Conservation (phyloP, 345 rosid genomes). For the Theobroma cacao region DNA sequence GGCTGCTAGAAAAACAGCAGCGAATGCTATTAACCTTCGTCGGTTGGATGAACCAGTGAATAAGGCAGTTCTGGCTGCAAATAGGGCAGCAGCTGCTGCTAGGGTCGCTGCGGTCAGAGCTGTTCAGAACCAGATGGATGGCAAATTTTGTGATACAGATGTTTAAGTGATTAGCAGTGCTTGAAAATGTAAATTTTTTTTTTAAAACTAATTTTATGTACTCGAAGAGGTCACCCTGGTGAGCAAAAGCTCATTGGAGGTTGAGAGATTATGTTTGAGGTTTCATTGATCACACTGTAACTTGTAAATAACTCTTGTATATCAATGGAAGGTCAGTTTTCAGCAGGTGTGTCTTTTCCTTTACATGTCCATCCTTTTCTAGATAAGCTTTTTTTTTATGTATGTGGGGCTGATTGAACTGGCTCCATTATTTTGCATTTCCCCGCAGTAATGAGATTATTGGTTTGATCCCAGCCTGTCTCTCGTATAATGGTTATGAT, state of each 20-base stretch:
- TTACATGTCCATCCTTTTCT: not conserved
- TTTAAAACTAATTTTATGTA: slow-evolving; percentile 21
- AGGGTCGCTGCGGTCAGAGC: slow-evolving; percentile 95
- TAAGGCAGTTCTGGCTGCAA: slow-evolving; percentile 66
- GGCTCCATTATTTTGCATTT: slow-evolving; percentile 14
- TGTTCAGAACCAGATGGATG: slow-evolving; percentile 87
- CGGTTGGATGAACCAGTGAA: slow-evolving; percentile 80
- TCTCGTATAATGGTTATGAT: not conserved
- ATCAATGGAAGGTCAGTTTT: slow-evolving; percentile 39
- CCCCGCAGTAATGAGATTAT: slow-evolving; percentile 15
- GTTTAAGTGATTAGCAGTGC: slow-evolving; percentile 26
- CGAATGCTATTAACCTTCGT: slow-evolving; percentile 53
- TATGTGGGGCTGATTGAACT: slow-evolving; percentile 25
- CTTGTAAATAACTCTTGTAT: slow-evolving; percentile 47
- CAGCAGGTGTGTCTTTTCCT: not conserved
- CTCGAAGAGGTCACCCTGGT: slow-evolving; percentile 35
- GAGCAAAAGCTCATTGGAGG: slow-evolving; percentile 50
- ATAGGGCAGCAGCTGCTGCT: slow-evolving; percentile 90
- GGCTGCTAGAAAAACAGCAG: slow-evolving; percentile 81
- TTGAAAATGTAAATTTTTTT: slow-evolving; percentile 28
- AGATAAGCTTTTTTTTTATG: not conserved
- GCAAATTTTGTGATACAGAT: slow-evolving; percentile 74
- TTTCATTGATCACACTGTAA: slow-evolving; percentile 32
- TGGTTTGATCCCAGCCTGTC: slow-evolving; percentile 19
- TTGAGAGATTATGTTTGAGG: slow-evolving; percentile 34